These are phyloP conservation scores for Parietaria judaica DNA, from an alignment of 306 rosid species.

Conservation along the genomic window DNA sequence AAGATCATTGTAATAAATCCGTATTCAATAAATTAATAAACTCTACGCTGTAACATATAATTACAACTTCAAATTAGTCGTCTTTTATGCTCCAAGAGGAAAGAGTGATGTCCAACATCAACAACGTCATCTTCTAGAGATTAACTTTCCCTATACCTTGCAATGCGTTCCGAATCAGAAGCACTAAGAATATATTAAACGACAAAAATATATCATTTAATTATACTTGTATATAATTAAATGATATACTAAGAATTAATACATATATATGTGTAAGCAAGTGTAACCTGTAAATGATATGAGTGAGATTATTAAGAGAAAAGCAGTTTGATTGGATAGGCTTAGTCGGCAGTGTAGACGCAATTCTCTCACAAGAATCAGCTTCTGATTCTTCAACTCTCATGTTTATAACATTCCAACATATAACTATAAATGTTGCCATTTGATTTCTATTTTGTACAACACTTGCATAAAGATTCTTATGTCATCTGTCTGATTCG, in stretches of 20 bases:
- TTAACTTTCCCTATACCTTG: not conserved
- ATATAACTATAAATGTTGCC: not conserved
- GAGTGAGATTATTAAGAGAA: slow-evolving; percentile 1
- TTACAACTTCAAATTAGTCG: not conserved
- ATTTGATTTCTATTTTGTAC: not conserved
- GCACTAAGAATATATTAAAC: slow-evolving; percentile 1
- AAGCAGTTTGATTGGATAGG: not conserved
- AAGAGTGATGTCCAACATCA: not conserved
- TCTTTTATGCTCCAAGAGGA: not conserved
- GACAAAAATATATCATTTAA: not conserved
- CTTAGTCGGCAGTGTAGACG: not conserved
- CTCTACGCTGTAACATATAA: not conserved
- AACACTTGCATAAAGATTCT: not conserved
- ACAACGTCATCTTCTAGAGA: slow-evolving; percentile 4
- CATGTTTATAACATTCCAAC: not conserved
- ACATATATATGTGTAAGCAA: too few relatives aligned
- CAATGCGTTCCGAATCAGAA: slow-evolving; percentile 21
- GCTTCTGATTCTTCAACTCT: slow-evolving; percentile 13
- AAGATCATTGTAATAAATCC: too few relatives aligned
- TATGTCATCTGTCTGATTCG: not conserved
- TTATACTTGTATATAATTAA: too few relatives aligned
- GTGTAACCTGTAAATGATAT: not conserved
- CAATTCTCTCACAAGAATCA: slow-evolving; percentile 9
- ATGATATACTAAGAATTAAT: too few relatives aligned
- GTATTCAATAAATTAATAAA: not conserved